Percentiles rank a stretch among this genome's conserved stretches.
Evolutionary conservation across 371 early-diverging fungal genomes (phyloP).

Genomic region (Blyttiomyces sp.): DNA sequence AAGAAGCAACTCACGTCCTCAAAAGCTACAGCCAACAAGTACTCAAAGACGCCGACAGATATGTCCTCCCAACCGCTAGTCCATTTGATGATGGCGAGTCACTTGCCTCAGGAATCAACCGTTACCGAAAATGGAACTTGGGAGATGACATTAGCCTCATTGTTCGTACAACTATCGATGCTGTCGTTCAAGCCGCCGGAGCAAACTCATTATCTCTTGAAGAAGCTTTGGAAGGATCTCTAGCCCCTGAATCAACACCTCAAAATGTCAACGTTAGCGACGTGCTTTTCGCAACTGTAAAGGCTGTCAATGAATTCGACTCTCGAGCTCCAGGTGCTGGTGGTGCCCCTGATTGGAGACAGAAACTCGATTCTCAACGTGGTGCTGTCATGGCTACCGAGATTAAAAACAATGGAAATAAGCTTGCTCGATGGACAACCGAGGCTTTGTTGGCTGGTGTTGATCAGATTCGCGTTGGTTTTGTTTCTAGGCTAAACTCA

Average conservation of each 20-base stretch:
- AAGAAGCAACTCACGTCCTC: slow-evolving; percentile 84
- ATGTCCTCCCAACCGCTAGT: slow-evolving; percentile 64
- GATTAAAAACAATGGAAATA: slow-evolving; percentile 95
- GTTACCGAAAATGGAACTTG: slow-evolving; percentile 72
- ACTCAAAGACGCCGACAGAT: slow-evolving; percentile 49
- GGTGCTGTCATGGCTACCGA: slow-evolving; percentile 96
- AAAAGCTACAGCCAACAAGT: slow-evolving; percentile 84
- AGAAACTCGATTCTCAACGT: slow-evolving; percentile 91
- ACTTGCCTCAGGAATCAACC: slow-evolving; percentile 76
- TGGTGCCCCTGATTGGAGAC: slow-evolving; percentile 91
- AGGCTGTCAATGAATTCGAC: slow-evolving; percentile 92
- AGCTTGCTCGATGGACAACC: slow-evolving; percentile 91
- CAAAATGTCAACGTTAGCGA: slow-evolving; percentile 26
- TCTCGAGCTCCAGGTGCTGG: slow-evolving; percentile 81
- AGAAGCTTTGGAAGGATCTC: slow-evolving; percentile 11
- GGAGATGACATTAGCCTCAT: slow-evolving; percentile 61
- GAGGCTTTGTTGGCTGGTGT: slow-evolving; percentile 86
- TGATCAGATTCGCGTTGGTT: slow-evolving; percentile 88
- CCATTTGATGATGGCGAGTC: slow-evolving; percentile 69
- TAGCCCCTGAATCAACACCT: slow-evolving; percentile 11
- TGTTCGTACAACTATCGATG: slow-evolving; percentile 89
- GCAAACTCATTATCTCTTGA: slow-evolving; percentile 8
- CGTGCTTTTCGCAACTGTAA: slow-evolving; percentile 65
- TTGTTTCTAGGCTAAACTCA: slow-evolving; percentile 62
- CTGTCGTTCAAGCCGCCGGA: slow-evolving; percentile 58